Evolutionary conservation across 2,329 filamentous ascomycete genomes (phyloP).

Genomic region (Dryadomyces sulphureus): DNA sequence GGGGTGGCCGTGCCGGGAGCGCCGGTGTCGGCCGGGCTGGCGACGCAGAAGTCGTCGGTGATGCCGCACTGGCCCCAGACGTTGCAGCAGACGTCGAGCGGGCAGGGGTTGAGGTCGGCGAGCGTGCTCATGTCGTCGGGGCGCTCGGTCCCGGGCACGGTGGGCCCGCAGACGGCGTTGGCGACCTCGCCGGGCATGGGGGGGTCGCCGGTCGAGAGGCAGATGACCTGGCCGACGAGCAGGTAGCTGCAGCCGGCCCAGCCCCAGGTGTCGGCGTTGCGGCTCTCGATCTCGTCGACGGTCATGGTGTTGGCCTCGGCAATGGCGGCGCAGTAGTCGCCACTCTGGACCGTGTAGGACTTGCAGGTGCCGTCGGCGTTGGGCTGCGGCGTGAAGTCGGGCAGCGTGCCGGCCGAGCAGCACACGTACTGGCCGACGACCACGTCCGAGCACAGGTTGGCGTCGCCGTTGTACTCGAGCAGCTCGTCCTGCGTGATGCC

Average conservation of each 20-base stretch:
- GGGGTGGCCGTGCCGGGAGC: not conserved
- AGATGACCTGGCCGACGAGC: slow-evolving; percentile 15
- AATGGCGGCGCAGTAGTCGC: slow-evolving; percentile 19
- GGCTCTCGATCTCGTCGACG: slow-evolving; percentile 2
- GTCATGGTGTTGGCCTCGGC: slow-evolving; percentile 8
- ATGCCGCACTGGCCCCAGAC: slow-evolving; percentile 30
- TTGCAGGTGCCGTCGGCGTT: slow-evolving; percentile 20
- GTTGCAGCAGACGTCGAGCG: slow-evolving; percentile 17
- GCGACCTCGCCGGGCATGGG: slow-evolving; percentile 18
- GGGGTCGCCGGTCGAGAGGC: slow-evolving; percentile 18
- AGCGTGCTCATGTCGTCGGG: too few species aligned
- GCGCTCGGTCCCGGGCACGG: slow-evolving; percentile 6
- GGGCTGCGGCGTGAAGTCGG: slow-evolving; percentile 18
- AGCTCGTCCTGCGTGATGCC: too few species aligned
- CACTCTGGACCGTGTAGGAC: slow-evolving; percentile 16
- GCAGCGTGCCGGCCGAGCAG: not conserved
- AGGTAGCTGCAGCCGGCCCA: slow-evolving; percentile 17
- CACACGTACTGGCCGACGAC: too few species aligned
- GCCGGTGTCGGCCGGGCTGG: slow-evolving; percentile 1
- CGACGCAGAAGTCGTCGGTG: slow-evolving; percentile 26
- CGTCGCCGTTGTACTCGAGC: too few species aligned
- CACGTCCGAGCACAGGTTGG: too few species aligned
- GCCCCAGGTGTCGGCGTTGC: slow-evolving; percentile 23
- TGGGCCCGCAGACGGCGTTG: slow-evolving; percentile 20
- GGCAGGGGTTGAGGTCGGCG: slow-evolving; percentile 15